phyloP scores from a whole-genome alignment of 2,329 filamentous ascomycete species.

The Parastagonospora avenae region DNA sequence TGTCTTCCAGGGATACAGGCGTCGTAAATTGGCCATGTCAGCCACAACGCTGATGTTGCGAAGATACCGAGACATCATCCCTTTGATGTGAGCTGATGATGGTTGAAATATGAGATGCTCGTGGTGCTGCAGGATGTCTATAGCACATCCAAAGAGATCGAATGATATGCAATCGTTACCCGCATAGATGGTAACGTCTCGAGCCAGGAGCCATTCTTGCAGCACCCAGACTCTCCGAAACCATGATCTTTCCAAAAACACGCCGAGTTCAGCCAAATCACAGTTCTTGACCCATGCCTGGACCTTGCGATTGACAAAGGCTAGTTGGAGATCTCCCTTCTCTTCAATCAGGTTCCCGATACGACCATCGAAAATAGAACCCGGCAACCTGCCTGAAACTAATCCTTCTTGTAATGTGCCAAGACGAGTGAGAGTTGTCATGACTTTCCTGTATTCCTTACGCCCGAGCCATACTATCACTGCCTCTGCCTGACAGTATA shows the following conservation, averaged over 20 bases:
- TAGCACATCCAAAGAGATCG: not conserved
- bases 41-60: no score
- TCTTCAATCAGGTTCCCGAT: no score
- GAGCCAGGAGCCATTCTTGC: not conserved
- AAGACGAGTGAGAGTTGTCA: not conserved
- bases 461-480: not conserved
- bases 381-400: no score
- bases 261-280: not conserved
- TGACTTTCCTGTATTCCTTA: not conserved
- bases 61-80: not conserved
- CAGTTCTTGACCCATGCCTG: no score
- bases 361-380: no score
- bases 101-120: no score
- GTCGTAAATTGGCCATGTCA: no score
- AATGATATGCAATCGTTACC: not conserved
- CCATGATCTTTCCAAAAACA: not conserved
- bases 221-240: not conserved
- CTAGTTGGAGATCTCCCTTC: no score
- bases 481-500: not conserved
- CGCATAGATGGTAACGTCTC: not conserved
- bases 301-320: no score
- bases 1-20: not conserved
- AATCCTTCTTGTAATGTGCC: no score
- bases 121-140: no score
- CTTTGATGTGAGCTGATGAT: no score